phyloP scores from a whole-genome alignment of 495 filamentous ascomycete species.

The Penicillium alfredii region DNA sequence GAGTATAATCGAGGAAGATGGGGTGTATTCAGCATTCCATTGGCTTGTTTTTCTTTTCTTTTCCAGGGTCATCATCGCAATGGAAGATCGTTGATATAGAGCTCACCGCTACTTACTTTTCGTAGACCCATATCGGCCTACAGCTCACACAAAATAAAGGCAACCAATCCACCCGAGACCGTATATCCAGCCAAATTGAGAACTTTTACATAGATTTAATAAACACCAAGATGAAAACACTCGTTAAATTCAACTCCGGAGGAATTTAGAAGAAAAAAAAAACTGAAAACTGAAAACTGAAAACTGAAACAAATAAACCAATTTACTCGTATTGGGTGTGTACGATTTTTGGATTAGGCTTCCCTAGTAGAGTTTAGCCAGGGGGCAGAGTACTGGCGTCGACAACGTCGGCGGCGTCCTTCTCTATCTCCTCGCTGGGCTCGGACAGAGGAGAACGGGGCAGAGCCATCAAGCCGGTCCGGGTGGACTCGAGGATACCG shows the following conservation, averaged over 20 bases:
- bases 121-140: too few relatives aligned
- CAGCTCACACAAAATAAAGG: too few relatives aligned
- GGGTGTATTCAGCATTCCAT: too few relatives aligned
- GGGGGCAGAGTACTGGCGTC: conserved; percentile 89
- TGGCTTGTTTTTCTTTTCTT: too few relatives aligned
- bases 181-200: too few relatives aligned
- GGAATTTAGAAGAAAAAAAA: conserved; percentile 7
- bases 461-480: conserved; percentile 93
- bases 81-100: too few relatives aligned
- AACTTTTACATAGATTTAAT: too few relatives aligned
- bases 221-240: background rate
- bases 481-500: conserved; percentile 89
- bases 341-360: conserved; percentile 12
- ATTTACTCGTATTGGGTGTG: conserved; percentile 22
- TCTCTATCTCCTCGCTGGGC: conserved; percentile 62
- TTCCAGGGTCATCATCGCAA: too few relatives aligned
- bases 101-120: too few relatives aligned
- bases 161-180: too few relatives aligned
- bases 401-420: conserved; percentile 87
- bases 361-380: conserved; percentile 52
- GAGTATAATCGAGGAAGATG: too few relatives aligned
- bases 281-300: too few relatives aligned
- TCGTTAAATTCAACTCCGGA: conserved; percentile 6
- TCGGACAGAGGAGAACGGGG: conserved; percentile 83
- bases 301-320: conserved; percentile 14